Evolutionary conservation across 2,329 filamentous ascomycete species (phyloP), one percentile per base, ranked within the genome.

Genomic region (Harringtonia lauricola): DNA sequence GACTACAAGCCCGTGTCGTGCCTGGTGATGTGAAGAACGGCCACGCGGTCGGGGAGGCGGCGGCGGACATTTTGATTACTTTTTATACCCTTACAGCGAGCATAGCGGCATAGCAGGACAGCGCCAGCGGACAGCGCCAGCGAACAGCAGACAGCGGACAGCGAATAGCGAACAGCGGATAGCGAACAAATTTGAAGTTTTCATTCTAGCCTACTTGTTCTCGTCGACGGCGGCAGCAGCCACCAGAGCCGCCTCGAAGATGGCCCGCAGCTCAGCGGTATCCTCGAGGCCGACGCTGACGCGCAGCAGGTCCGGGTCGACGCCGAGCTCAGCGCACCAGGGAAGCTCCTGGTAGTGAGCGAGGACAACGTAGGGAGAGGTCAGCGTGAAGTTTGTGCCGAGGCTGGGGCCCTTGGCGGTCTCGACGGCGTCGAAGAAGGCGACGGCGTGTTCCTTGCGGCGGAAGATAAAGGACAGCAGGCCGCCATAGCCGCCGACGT

Each of bases 301-400:
- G 35, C 92, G 75, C 39, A 96, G 73, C 44, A 98, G 63, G 58
- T 86, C 76, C 2, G 78, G 76, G 43, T 92, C 83, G 3, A 95
- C 86, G 0, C 89, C 87, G 59, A 83, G 90, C 47, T 80, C 70
- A 22, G 74, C 78, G 36, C 85, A 86, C 92, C 92, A 98, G n/a
- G 89, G 81, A 35, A 96, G 62, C 67, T 98, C 92, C 37, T 75
- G 71, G 56, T 92, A 98, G 62, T 98, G 92, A 5, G 92, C 92
- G 28, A 98, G 64, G 29, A 98, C 68, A 19, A 92, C 87, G 60
- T 95, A 98, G 0, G 92, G 92, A 39, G 83, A 94, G 45, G 83
- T 83, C 31, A 98, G 68, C 0, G 92, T 96, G 59, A 98, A 98
- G 62, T 98, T 98, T 1, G 92, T 96, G 2, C 92, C 92, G 40